Conservation (phyloP, 2,329 filamentous ascomycete species). For the Talaromyces sp. region DNA sequence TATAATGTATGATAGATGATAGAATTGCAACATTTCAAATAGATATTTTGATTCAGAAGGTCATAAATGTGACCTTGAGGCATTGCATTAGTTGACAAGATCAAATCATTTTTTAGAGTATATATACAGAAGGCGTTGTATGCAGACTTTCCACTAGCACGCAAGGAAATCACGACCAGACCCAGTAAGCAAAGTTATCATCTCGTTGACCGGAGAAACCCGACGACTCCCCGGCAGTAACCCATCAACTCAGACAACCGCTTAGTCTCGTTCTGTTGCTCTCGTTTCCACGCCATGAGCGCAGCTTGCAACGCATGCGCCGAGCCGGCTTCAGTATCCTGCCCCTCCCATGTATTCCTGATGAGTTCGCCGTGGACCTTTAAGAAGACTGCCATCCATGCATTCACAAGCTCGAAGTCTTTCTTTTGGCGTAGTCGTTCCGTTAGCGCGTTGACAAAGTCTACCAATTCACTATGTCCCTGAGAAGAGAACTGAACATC, state of each 20-base stretch:
- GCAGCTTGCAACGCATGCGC: conserved; percentile 54
- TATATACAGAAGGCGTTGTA: background rate
- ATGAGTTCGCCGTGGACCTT: conserved; percentile 66
- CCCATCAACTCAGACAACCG: conserved; percentile 73
- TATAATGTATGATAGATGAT: background rate
- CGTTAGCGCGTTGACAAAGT: conserved; percentile 79
- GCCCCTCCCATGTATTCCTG: conserved; percentile 15
- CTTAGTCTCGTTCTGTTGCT: conserved; percentile 66
- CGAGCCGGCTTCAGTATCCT: conserved; percentile 30
- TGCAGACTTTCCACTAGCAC: background rate
- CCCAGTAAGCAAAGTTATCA: background rate
- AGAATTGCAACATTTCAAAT: background rate
- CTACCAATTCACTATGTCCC: conserved; percentile 62
- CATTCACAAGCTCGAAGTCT: conserved; percentile 91
- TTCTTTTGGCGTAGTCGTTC: conserved; percentile 60
- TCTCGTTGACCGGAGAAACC: conserved; percentile 62
- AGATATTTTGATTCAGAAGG: background rate
- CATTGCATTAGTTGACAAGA: background rate
- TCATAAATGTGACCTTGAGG: background rate
- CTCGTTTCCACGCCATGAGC: conserved; percentile 64
- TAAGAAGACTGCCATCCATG: conserved; percentile 95
- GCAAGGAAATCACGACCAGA: background rate
- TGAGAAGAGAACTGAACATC: conserved; percentile 36
- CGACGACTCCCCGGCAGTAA: conserved; percentile 81
- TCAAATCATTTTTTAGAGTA: background rate